Conservation (phyloP, 371 early-diverging fungal genomes). For the Synchytrium microbalum region DNA sequence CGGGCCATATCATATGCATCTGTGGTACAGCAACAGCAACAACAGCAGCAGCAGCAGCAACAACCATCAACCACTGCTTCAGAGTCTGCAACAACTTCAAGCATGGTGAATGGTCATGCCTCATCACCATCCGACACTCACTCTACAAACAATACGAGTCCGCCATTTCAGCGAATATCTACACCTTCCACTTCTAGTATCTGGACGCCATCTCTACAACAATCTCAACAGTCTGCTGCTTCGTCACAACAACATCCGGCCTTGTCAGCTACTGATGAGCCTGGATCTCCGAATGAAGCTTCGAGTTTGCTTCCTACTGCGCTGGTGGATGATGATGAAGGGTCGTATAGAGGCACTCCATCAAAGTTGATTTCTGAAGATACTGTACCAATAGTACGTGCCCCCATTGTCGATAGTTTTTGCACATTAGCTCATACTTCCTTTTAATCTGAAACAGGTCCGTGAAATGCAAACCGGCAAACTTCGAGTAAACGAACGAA, state of each 20-base stretch:
- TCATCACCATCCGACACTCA: background rate
- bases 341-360: background rate
- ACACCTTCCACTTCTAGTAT: background rate
- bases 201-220: background rate
- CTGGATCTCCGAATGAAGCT: background rate
- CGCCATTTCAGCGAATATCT: no score
- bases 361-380: background rate
- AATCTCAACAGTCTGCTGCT: background rate
- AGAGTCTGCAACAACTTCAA: background rate
- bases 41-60: no score
- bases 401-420: no score
- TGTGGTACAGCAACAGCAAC: background rate
- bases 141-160: no score
- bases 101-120: background rate
- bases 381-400: background rate
- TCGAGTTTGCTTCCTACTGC: background rate
- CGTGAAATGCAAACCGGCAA: slow-evolving; percentile 27
- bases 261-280: background rate
- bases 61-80: no score
- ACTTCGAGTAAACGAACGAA: slow-evolving; percentile 20
- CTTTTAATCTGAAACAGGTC: no score
- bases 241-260: background rate
- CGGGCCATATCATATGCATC: background rate
- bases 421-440: no score
- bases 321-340: background rate